Conservation (phyloP, 108 stramenopile species). For the Thalassiosira profunda region DNA sequence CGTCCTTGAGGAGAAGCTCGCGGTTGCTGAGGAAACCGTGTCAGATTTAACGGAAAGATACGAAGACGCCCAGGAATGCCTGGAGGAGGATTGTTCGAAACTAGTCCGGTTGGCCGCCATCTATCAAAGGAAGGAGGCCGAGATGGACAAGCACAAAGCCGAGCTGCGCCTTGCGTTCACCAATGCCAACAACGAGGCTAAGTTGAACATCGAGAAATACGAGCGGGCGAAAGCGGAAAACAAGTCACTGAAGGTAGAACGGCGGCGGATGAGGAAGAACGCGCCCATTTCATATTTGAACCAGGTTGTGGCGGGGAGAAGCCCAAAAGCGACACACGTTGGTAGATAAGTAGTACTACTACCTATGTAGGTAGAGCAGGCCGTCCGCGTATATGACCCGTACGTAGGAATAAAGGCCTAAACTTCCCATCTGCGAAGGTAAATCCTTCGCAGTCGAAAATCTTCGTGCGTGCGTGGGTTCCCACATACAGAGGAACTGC, state of each 20-base stretch:
- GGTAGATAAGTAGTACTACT: no score
- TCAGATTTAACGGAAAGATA: slow-evolving; percentile 5
- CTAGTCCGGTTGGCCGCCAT: slow-evolving; percentile 32
- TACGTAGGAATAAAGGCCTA: no score
- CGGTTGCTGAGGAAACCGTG: slow-evolving; percentile 17
- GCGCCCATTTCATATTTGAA: slow-evolving; percentile 70
- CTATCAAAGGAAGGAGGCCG: slow-evolving; percentile 36
- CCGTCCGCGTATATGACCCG: no score
- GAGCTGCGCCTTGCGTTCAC: slow-evolving; percentile 33
- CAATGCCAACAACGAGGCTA: slow-evolving; percentile 25
- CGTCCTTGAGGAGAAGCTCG: slow-evolving; percentile 27
- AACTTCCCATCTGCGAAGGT: no score
- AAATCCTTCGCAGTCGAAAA: no score
- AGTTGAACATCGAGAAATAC: slow-evolving; percentile 34
- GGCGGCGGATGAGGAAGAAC: slow-evolving; percentile 37
- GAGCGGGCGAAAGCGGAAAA: slow-evolving; percentile 12
- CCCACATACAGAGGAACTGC: no score
- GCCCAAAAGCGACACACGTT: no score
- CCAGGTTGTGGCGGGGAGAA: no score
- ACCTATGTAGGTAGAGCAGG: no score
- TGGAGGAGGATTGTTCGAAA: slow-evolving; percentile 44
- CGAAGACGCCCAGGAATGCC: slow-evolving; percentile 14
- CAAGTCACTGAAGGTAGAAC: slow-evolving; percentile 17
- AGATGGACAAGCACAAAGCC: slow-evolving; percentile 28
- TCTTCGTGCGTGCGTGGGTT: no score